Conservation (phyloP, 768 basidiomycete genomes). For the Calocera viscosa region DNA sequence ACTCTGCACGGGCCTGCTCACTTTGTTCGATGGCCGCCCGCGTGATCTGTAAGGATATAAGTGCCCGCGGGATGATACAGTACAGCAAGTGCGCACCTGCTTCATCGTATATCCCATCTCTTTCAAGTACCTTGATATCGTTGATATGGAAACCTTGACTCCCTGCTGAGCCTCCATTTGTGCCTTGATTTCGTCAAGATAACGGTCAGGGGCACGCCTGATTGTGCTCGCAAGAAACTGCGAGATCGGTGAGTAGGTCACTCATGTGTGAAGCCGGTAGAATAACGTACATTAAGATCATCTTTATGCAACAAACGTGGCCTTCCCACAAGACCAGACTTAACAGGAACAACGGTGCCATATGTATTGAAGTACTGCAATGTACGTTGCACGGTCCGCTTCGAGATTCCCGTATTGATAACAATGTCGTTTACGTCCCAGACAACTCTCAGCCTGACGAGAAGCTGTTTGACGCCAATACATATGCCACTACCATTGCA, state of each 20-base stretch:
- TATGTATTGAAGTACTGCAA: not conserved
- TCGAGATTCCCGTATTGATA: not conserved
- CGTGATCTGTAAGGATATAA: not conserved
- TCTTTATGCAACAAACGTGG: not conserved
- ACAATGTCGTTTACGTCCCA: not conserved
- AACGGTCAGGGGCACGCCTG: not conserved
- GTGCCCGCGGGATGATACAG: not conserved
- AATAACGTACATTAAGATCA: not conserved
- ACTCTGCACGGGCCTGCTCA: not conserved
- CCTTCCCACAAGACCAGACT: not conserved
- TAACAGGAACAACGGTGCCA: not conserved
- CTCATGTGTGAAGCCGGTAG: not conserved
- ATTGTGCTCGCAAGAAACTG: constrained; percentile 7
- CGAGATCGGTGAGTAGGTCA: not conserved
- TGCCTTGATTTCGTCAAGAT: not conserved
- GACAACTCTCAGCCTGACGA: not conserved
- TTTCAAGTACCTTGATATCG: constrained; percentile 7
- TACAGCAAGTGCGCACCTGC: constrained; percentile 1
- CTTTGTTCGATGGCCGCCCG: not conserved
- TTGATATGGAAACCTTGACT: not conserved
- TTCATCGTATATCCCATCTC: constrained; percentile 7
- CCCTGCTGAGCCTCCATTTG: not conserved
- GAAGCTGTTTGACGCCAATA: not conserved
- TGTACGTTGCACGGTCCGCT: not conserved
- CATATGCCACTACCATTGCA: not conserved